Base-by-base conservation (phyloP, 257 asterid genomes). In the Nyctanthes arbortristis region DNA sequence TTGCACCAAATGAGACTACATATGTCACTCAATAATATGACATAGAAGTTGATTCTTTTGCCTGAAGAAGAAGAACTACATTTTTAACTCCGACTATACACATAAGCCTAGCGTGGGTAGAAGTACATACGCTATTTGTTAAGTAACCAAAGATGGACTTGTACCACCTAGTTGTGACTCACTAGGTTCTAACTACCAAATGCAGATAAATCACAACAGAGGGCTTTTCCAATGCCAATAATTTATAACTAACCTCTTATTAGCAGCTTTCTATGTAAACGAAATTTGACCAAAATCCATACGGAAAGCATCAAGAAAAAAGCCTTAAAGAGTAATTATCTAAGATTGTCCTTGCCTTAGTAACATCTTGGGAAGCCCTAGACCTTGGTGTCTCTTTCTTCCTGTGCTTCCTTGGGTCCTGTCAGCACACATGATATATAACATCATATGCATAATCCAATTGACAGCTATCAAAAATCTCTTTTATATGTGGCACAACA, bases 331-430 rank as follows among this genome's bases (percentile, higher is more conserved):
- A 73, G 54, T 13, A 47, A 70, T 16, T 58, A 55, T 43, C 72
- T 68, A 67, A 57, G 69, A 22, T 60, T 69, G n/a, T 64, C 71
- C 83, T 81, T 80, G 82, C 96, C 91, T 78, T 89, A 61, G 72
- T 70, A 66, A 61, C 72, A 58, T 75, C 66, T 77, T 73, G 83
- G 54, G 95, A 96, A 49, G 88, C 85, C 81, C 47, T 82, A 47
- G 77, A 88, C 75, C 77, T 85, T 66, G 97, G 96, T 39, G 97
- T 89, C 29, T 67, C 76, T 68, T 80, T 75, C 72, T 74, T 82
- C 80, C 84, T 76, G 60, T 80, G 87, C 85, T 88, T 91, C 72
- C 84, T 85, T 34, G 96, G 83, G 12, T 84, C 93, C 93, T 94
- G 84, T 54, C 27, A 34, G 37, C 54, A 66, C 63, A 77, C n/a